phyloP scores from a whole-genome alignment of 805 yeast species.

The Wickerhamiella lipophila region DNA sequence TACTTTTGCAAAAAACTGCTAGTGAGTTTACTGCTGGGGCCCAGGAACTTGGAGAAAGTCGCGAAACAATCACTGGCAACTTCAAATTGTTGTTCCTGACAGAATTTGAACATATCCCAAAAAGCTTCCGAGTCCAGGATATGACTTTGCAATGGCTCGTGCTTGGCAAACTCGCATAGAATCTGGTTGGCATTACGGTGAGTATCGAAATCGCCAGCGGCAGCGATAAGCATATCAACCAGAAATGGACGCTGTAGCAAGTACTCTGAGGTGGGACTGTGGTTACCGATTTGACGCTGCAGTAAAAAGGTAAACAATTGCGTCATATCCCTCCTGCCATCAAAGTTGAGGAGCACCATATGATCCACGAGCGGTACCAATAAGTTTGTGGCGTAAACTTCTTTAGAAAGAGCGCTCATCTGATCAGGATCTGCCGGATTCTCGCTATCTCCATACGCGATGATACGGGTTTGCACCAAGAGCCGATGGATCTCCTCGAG shows the following conservation, averaged over 20 bases:
- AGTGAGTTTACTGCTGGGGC: slow-evolving; percentile 54
- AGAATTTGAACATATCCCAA: slow-evolving; percentile 77
- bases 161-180: slow-evolving; percentile 71
- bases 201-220: slow-evolving; percentile 62
- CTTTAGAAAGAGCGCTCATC: slow-evolving; percentile 63
- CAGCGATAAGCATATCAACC: slow-evolving; percentile 46
- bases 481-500: slow-evolving; percentile 21
- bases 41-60: slow-evolving; percentile 56
- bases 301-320: slow-evolving; percentile 61
- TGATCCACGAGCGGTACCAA: slow-evolving; percentile 48
- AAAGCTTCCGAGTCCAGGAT: slow-evolving; percentile 48
- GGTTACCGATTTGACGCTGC: slow-evolving; percentile 56
- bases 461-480: slow-evolving; percentile 14
- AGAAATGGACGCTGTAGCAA: slow-evolving; percentile 54
- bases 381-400: slow-evolving; percentile 59
- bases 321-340: slow-evolving; percentile 73
- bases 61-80: slow-evolving; percentile 81
- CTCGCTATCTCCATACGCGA: slow-evolving; percentile 18
- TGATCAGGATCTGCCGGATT: slow-evolving; percentile 50
- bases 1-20: slow-evolving; percentile 54
- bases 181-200: slow-evolving; percentile 67
- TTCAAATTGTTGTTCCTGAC: slow-evolving; percentile 68
- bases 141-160: slow-evolving; percentile 52
- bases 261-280: slow-evolving; percentile 82
- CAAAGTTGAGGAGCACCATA: slow-evolving; percentile 67